Evolutionary conservation across 2,329 filamentous ascomycete genomes (phyloP).

Genomic region (Fusarium napiforme): DNA sequence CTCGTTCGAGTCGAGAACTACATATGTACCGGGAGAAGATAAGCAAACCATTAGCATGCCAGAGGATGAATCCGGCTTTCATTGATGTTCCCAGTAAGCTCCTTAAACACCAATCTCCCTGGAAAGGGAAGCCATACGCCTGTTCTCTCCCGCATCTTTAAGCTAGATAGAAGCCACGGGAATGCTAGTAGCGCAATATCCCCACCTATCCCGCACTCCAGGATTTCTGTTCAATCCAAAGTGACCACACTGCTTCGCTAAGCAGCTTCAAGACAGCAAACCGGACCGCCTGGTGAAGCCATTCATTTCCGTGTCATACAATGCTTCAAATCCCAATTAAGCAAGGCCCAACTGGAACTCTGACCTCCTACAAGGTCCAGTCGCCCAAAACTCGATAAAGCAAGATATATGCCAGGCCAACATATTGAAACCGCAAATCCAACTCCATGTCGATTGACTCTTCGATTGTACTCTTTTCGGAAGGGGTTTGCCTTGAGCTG

Average conservation of each 20-base stretch:
- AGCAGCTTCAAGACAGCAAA: slow-evolving; percentile 15
- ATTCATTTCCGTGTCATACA: slow-evolving; percentile 30
- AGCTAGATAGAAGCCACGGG: slow-evolving; percentile 20
- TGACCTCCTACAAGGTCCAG: slow-evolving; percentile 36
- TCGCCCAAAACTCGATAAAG: slow-evolving; percentile 31
- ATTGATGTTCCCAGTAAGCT: slow-evolving; percentile 28
- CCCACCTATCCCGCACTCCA: slow-evolving; percentile 9
- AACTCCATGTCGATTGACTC: slow-evolving; percentile 20
- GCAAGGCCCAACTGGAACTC: slow-evolving; percentile 28
- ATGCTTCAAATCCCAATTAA: slow-evolving; percentile 25
- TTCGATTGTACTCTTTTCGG: slow-evolving; percentile 18
- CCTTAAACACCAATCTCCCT: slow-evolving; percentile 37
- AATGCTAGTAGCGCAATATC: slow-evolving; percentile 26
- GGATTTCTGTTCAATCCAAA: slow-evolving; percentile 16
- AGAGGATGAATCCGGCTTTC: slow-evolving; percentile 17
- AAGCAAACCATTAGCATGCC: slow-evolving; percentile 33
- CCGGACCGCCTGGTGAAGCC: slow-evolving; percentile 13
- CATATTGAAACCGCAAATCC: slow-evolving; percentile 35
- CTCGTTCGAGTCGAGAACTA: slow-evolving; percentile 30
- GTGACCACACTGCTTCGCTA: slow-evolving; percentile 13
- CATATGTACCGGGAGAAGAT: slow-evolving; percentile 30
- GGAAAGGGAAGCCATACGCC: slow-evolving; percentile 38
- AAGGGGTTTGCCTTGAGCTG: slow-evolving; percentile 17
- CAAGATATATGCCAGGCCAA: slow-evolving; percentile 23
- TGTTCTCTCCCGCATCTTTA: slow-evolving; percentile 24